A percentile compares a stretch with the other conserved stretches of the same genome.
Evolutionary conservation across 768 basidiomycete genomes (phyloP).

Genomic region (Mycena leptocephala): DNA sequence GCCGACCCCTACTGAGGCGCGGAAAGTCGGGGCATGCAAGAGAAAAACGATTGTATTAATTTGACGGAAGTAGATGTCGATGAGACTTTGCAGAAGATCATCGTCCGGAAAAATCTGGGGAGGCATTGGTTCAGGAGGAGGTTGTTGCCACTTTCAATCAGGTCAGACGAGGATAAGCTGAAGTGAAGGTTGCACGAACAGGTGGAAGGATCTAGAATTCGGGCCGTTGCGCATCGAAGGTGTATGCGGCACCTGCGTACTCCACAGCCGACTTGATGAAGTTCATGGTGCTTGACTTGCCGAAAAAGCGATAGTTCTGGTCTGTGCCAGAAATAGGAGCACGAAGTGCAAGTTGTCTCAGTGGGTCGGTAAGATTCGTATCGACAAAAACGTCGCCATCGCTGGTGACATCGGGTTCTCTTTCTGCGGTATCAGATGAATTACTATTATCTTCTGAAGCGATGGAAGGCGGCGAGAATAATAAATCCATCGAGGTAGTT

Average conservation of each 20-base stretch:
- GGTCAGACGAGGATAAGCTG: background rate
- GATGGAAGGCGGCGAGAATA: background rate
- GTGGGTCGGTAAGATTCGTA: background rate
- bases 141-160: constrained; percentile 51
- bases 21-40: constrained; percentile 79
- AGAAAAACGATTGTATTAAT: constrained; percentile 70
- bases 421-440: background rate
- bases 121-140: constrained; percentile 35
- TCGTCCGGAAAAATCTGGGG: constrained; percentile 62
- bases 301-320: constrained; percentile 5
- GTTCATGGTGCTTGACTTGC: constrained; percentile 16
- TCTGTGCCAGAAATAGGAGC: background rate
- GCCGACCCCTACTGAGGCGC: constrained; percentile 56
- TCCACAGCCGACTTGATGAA: constrained; percentile 25
- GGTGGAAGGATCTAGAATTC: constrained; percentile 35
- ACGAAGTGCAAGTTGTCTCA: background rate
- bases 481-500: background rate
- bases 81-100: constrained; percentile 54
- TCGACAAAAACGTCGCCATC: constrained; percentile 23
- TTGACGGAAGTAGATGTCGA: constrained; percentile 70
- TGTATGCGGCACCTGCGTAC: background rate
- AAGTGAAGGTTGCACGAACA: constrained; percentile 2
- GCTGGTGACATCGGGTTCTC: background rate
- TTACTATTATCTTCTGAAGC: background rate
- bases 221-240: constrained; percentile 23